phyloP scores from a whole-genome alignment of 805 yeast genomes.

The Pichia paraexigua region DNA sequence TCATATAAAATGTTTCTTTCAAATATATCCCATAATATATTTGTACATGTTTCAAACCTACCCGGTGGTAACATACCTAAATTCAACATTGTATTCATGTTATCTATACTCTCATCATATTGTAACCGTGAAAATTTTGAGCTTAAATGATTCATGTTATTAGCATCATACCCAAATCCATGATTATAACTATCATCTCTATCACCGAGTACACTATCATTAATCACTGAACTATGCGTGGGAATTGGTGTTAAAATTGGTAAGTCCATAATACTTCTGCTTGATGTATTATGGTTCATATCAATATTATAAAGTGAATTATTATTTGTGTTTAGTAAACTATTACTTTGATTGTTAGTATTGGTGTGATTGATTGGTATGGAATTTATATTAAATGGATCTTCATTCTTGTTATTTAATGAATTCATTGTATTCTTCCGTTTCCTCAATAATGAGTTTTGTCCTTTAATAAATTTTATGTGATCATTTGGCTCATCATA shows the following conservation, averaged over 20 bases:
- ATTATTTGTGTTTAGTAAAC: neutral
- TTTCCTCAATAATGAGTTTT: constrained; percentile 25
- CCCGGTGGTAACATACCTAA: constrained; percentile 10
- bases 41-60: constrained; percentile 11
- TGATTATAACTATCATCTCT: neutral
- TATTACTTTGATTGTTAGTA: neutral
- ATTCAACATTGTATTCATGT: constrained; percentile 1
- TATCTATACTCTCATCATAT: neutral
- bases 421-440: constrained; percentile 8
- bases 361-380: neutral
- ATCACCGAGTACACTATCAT: neutral
- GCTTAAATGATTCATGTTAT: neutral
- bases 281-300: neutral
- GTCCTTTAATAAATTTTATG: constrained; percentile 23
- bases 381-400: neutral
- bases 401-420: neutral
- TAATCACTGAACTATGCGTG: neutral
- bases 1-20: constrained; percentile 9
- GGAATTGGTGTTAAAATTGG: constrained; percentile 9
- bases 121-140: neutral
- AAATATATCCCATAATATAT: constrained; percentile 12
- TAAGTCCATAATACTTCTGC: constrained; percentile 6
- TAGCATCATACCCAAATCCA: neutral
- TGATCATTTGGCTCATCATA: constrained; percentile 23
- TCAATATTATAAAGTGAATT: constrained; percentile 2